phyloP scores from a whole-genome alignment of 768 basidiomycete genomes.

The Tulasnella sp. region DNA sequence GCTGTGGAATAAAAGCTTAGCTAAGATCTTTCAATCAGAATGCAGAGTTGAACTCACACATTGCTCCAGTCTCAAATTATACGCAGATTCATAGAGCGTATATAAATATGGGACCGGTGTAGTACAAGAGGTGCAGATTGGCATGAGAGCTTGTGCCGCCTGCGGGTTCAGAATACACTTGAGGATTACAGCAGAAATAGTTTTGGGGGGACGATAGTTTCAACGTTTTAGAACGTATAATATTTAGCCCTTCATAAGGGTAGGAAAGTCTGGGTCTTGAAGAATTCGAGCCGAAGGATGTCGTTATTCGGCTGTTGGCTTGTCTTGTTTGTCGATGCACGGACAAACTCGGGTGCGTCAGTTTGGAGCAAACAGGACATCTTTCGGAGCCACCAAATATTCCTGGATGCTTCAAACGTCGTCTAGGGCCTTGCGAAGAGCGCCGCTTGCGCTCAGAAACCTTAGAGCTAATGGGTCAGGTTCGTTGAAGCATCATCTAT shows the following conservation, averaged over 20 bases:
- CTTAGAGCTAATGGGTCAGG: not conserved
- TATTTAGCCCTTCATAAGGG: too few species aligned
- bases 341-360: not conserved
- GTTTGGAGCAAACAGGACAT: not conserved
- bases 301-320: not conserved
- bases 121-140: conserved; percentile 80
- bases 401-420: conserved; percentile 5
- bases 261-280: not conserved
- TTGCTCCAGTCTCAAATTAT: conserved; percentile 81
- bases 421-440: not conserved
- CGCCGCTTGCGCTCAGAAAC: not conserved
- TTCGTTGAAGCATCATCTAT: not conserved
- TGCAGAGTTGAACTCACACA: conserved; percentile 59
- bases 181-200: not conserved
- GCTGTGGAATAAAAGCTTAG: conserved; percentile 31
- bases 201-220: not conserved
- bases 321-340: not conserved
- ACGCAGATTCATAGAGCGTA: conserved; percentile 76
- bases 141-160: conserved; percentile 51
- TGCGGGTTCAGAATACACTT: too few species aligned
- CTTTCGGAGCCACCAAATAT: not conserved
- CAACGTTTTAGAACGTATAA: too few species aligned
- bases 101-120: conserved; percentile 68
- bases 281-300: not conserved
- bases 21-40: not conserved